Percentiles rank a stretch among this genome's conserved stretches.
Conservation (phyloP, 192 early-diverging fungal genomes). For the Backusella sp. region DNA sequence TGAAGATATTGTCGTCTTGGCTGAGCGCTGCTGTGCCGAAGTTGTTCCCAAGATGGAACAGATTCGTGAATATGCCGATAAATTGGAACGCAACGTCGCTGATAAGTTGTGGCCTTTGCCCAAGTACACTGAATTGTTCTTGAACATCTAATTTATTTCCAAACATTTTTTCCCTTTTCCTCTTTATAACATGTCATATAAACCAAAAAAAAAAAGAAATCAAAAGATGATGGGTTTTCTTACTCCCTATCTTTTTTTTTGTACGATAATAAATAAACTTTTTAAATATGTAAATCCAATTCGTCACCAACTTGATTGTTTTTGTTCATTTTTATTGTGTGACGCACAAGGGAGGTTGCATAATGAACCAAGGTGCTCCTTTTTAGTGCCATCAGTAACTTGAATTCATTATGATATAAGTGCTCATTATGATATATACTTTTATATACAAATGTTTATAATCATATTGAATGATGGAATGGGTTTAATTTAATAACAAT, state of each 20-base stretch:
- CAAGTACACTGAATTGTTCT: constrained; percentile 93
- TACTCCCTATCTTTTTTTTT: not conserved
- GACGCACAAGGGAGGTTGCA: not conserved
- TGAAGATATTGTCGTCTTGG: constrained; percentile 62
- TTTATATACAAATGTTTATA: not conserved
- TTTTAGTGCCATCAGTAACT: not conserved
- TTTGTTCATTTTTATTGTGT: not conserved
- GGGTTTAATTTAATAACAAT: not conserved
- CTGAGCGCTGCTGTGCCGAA: constrained; percentile 53
- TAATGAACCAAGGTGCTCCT: not conserved
- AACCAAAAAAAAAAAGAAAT: not conserved
- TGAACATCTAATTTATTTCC: constrained; percentile 53
- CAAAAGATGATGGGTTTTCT: not conserved
- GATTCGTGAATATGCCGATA: constrained; percentile 68
- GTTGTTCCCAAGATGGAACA: constrained; percentile 75
- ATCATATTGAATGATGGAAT: not conserved
- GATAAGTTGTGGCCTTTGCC: constrained; percentile 97
- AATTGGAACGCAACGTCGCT: constrained; percentile 73
- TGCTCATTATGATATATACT: too few relatives aligned
- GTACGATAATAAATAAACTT: constrained; percentile 8
- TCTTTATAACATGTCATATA: not conserved
- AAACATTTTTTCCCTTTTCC: not conserved
- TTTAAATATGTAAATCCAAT: not conserved
- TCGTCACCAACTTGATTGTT: not conserved
- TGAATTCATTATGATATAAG: not conserved